phyloP scores from a whole-genome alignment of 768 basidiomycete genomes.

The Pleurotus djamor region DNA sequence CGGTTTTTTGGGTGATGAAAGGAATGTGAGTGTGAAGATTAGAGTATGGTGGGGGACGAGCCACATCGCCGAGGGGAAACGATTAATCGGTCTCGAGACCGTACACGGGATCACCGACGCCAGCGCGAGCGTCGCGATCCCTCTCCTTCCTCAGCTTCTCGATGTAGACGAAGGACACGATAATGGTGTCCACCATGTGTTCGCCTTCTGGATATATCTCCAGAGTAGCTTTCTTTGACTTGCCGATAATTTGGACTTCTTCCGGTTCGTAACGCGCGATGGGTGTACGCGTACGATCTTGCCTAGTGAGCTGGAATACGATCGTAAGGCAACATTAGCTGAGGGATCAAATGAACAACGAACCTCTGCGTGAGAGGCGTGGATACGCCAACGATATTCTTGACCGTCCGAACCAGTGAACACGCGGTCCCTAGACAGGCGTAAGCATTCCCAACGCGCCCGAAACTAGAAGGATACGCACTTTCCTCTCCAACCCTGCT shows the following conservation, averaged over 20 bases:
- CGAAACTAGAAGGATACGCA: conserved; percentile 5
- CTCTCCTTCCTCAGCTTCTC: conserved; percentile 22
- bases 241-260: conserved; percentile 8
- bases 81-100: background rate
- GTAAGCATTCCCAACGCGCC: background rate
- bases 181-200: conserved; percentile 24
- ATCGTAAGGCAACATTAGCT: background rate
- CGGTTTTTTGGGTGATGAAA: background rate
- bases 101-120: background rate
- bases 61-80: background rate
- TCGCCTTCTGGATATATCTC: conserved; percentile 25
- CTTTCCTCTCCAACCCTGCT: conserved; percentile 19
- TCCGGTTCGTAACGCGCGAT: conserved; percentile 18
- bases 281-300: conserved; percentile 10
- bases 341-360: background rate
- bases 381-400: conserved; percentile 20
- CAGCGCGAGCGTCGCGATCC: conserved; percentile 6
- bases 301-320: conserved; percentile 11
- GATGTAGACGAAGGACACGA: conserved; percentile 28
- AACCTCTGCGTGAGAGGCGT: conserved; percentile 14
- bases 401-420: conserved; percentile 20
- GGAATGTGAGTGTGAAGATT: background rate
- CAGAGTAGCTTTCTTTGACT: conserved; percentile 15
- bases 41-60: background rate
- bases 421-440: conserved; percentile 14